Conservation (phyloP, 305 asterid species). For the Solanum aculeatissimum region DNA sequence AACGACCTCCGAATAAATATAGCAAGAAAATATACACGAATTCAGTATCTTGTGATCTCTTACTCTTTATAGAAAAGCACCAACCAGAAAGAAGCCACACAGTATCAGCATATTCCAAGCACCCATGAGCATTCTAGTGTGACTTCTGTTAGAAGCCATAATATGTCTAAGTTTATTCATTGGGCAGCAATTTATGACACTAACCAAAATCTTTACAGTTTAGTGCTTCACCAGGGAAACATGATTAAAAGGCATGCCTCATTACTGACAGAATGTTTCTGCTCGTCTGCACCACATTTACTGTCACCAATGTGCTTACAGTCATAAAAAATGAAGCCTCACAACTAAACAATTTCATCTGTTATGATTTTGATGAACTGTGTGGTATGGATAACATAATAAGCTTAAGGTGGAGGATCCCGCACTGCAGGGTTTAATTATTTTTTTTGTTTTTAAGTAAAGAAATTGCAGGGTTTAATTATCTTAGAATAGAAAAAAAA, state of each 20-base stretch:
- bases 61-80: not conserved
- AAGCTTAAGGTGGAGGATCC: not conserved
- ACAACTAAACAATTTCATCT: not conserved
- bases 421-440: not conserved
- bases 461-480: not conserved
- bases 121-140: not conserved
- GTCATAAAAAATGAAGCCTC: not conserved
- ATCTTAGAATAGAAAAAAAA: not conserved
- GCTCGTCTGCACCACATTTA: not conserved
- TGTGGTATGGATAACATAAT: not conserved
- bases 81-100: not conserved
- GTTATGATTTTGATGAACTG: not conserved
- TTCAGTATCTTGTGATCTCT: not conserved
- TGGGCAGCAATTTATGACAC: not conserved
- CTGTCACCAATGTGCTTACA: not conserved
- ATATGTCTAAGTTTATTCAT: not conserved
- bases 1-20: not conserved
- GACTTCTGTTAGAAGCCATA: not conserved
- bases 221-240: not conserved
- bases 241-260: not conserved
- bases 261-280: not conserved
- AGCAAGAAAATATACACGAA: not conserved
- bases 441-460: not conserved
- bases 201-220: not conserved
- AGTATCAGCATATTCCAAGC: not conserved